Evolutionary conservation across 2,329 filamentous ascomycete genomes (phyloP).

Genomic region (Endoconidiophora polonica): DNA sequence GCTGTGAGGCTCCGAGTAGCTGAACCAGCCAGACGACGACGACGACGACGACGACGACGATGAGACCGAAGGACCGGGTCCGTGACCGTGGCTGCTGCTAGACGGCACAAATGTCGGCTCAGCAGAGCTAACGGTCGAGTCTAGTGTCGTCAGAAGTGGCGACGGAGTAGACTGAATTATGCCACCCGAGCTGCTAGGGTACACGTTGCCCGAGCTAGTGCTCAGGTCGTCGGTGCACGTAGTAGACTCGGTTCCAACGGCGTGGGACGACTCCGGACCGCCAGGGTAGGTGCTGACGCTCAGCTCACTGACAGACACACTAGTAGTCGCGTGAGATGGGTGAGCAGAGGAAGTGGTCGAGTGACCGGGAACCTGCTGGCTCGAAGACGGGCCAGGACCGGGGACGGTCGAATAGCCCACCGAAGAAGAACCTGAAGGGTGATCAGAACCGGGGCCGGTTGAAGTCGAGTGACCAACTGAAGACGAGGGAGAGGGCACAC

Average conservation of each 20-base stretch:
- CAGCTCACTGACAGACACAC: background rate
- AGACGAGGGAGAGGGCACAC: background rate
- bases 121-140: conserved; percentile 6
- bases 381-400: background rate
- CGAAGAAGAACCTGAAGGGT: background rate
- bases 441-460: background rate
- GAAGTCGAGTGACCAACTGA: background rate
- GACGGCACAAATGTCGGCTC: conserved; percentile 1
- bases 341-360: background rate
- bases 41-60: background rate
- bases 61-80: background rate
- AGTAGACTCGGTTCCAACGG: background rate
- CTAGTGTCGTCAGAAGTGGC: conserved; percentile 7
- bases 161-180: conserved; percentile 5
- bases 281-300: conserved; percentile 2
- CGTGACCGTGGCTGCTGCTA: background rate
- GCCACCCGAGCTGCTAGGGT: background rate
- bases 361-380: background rate
- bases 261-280: background rate
- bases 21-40: background rate
- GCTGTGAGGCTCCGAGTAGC: background rate
- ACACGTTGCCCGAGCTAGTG: background rate
- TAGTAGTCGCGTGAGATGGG: background rate
- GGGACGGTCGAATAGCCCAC: background rate
- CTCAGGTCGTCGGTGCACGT: conserved; percentile 2